Evolutionary conservation across 306 rosid species (phyloP).

Genomic region (Corylus avellana): DNA sequence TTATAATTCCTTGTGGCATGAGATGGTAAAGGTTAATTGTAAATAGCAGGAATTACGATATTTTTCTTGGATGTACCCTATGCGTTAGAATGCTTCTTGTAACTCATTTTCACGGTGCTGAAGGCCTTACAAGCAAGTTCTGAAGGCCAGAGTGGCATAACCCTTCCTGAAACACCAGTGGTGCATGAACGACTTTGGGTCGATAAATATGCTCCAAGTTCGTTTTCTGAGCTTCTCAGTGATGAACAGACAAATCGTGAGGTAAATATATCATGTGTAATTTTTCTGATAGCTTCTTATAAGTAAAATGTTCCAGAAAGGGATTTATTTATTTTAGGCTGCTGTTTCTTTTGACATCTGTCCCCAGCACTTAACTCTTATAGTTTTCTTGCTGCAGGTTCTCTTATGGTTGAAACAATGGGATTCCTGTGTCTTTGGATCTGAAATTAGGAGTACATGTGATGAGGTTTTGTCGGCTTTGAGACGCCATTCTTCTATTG

Average conservation of each 20-base stretch:
- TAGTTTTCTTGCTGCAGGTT: constrained; percentile 54
- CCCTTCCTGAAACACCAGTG: constrained; percentile 51
- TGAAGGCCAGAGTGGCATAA: constrained; percentile 46
- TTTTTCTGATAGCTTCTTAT: constrained; percentile 8
- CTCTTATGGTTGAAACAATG: constrained; percentile 93
- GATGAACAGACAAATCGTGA: constrained; percentile 97
- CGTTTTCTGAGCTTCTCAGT: constrained; percentile 93
- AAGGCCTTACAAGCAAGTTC: constrained; percentile 72
- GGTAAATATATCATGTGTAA: constrained; percentile 43
- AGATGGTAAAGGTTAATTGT: constrained; percentile 4
- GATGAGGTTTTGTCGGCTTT: constrained; percentile 83
- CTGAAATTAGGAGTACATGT: constrained; percentile 81
- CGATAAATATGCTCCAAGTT: constrained; percentile 88
- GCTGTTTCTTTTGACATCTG: constrained; percentile 12
- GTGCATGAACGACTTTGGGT: constrained; percentile 84
- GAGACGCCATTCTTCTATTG: constrained; percentile 74
- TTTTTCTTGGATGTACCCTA: constrained; percentile 11
- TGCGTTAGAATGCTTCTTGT: constrained; percentile 10
- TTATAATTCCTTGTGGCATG: neutral
- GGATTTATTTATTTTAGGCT: constrained; percentile 14
- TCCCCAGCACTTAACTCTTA: constrained; percentile 19
- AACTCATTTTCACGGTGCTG: constrained; percentile 30
- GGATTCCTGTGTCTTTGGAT: constrained; percentile 90
- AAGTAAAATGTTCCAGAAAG: constrained; percentile 13
- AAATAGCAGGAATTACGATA: constrained; percentile 6